Conservation (phyloP, 257 asterid genomes). For the Forsythia viridissima region DNA sequence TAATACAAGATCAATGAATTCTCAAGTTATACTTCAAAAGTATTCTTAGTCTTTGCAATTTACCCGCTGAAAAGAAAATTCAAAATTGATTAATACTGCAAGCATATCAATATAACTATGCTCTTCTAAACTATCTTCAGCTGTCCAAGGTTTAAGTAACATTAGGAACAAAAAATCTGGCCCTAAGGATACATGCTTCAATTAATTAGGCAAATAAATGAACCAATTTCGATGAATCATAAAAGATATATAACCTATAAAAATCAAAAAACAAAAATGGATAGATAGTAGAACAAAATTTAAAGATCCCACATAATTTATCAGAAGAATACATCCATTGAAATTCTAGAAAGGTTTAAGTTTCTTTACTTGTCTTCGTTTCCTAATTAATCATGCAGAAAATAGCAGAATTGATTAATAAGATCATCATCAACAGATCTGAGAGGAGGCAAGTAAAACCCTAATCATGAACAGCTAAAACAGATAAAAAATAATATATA, state of each 20-base stretch:
- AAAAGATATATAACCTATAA: neutral
- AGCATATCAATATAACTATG: neutral
- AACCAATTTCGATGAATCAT: neutral
- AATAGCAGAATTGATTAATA: neutral
- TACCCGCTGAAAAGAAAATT: constrained; percentile 18
- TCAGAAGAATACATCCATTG: constrained; percentile 6
- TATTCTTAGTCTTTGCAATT: constrained; percentile 11
- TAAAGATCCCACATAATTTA: constrained; percentile 12
- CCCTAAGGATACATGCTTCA: neutral
- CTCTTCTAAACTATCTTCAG: neutral
- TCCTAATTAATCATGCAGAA: constrained; percentile 4
- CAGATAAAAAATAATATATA: neutral
- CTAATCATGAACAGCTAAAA: constrained; percentile 11
- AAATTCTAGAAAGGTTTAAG: neutral
- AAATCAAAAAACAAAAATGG: neutral
- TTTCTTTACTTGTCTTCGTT: neutral
- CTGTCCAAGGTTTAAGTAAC: neutral
- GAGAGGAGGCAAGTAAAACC: constrained; percentile 13
- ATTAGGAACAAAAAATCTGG: neutral
- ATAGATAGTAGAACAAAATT: neutral
- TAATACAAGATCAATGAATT: constrained; percentile 10
- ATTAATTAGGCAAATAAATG: neutral
- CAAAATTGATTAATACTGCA: neutral
- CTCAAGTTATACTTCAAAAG: constrained; percentile 12
- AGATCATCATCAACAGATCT: neutral